Evolutionary conservation across 768 basidiomycete genomes (phyloP).

Genomic region (Termitomyces eurrhizus): DNA sequence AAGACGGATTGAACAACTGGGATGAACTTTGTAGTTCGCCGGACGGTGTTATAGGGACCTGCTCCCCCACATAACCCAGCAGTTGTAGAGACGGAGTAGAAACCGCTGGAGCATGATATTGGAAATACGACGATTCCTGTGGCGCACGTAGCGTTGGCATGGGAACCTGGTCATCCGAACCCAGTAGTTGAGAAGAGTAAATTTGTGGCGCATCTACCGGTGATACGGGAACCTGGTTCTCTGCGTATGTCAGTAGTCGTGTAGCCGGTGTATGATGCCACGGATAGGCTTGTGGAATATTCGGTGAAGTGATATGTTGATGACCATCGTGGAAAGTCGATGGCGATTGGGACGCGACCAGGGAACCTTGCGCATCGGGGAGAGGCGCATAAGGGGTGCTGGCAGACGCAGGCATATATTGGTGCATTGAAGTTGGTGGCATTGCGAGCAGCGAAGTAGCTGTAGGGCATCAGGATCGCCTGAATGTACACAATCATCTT

Average conservation of each 20-base stretch:
- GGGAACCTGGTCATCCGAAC: not conserved
- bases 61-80: not conserved
- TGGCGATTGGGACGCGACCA: not conserved
- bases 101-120: not conserved
- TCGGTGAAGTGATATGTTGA: not conserved
- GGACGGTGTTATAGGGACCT: not conserved
- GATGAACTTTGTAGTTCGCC: not conserved
- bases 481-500: not conserved
- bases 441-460: not conserved
- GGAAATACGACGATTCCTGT: not conserved
- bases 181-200: not conserved
- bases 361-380: not conserved
- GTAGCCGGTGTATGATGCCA: not conserved
- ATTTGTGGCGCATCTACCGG: not conserved
- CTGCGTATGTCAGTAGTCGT: too few relatives aligned
- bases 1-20: not conserved
- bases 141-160: not conserved
- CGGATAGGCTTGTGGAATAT: not conserved
- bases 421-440: not conserved
- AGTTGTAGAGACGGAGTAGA: not conserved
- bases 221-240: not conserved
- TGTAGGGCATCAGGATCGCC: not conserved
- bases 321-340: too few relatives aligned
- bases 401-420: not conserved
- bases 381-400: not conserved